Base-by-base conservation (phyloP, 768 basidiomycete genomes). In the Trametes sanguinea region DNA sequence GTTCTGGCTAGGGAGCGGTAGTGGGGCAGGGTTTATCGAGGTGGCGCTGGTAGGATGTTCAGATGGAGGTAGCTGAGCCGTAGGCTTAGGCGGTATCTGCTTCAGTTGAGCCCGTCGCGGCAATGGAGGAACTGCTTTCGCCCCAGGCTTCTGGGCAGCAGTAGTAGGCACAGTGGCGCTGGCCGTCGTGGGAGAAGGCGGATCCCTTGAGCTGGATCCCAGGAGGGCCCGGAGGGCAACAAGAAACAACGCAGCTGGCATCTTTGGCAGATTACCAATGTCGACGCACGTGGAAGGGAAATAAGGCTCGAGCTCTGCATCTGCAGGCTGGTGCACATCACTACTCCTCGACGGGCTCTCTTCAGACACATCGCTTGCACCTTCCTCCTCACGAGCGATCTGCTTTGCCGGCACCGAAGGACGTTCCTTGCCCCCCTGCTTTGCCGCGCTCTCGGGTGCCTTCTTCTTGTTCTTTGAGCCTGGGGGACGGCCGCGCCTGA, bases 401-500 rank as follows among this genome's bases (percentile, higher is more conserved):
- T 43, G 6, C 42, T 43, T 43, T 1, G 27, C 11, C 37, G 10
- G 47, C 47, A 27, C 47, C 32, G 11, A 7, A 2, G n/a, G 17
- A 6, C 5, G 45, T 17, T 22, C 9, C 11, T 48, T 35, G 5
- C 5, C n/a, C 37, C 27, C 16, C 4, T n/a, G 16, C 37, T 27
- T 30, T 13, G 9, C 35, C 14, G n/a, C n/a, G n/a, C n/a, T n/a
- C n/a, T 61, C 14, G 10, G 11, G 10, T 22, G 8, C 30, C 35
- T 45, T 56, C 7, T 42, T 11, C 35, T 51, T 51, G 39, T 22
- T 35, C 8, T 39, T 47, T 13, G 46, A 40, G 16, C 53, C 52
- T 16, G 22, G 42, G 2, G 54, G 54, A 2, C 61, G 61, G 7
- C 61, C 61, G 50, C 54, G 61, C 17, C 52, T 62, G 30, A 55